A percentile compares a stretch with the other conserved stretches of the same genome.
Conservation (phyloP, 129 eudicot genomes). For the Artemisia argyi region DNA sequence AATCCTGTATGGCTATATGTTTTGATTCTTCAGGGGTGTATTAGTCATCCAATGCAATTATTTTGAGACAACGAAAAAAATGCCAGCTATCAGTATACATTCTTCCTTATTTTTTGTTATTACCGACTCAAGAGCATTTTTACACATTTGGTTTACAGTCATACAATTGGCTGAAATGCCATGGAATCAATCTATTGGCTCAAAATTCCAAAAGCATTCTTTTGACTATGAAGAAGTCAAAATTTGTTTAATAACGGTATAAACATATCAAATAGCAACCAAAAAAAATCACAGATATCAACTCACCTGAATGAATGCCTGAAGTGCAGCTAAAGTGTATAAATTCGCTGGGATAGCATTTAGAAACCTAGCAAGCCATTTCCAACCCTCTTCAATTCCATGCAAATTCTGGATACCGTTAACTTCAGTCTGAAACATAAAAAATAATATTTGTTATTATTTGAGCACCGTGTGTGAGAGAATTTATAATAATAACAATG, state of each 20-base stretch:
- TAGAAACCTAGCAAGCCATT: constrained; percentile 90
- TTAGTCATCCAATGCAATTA: neutral
- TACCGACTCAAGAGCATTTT: neutral
- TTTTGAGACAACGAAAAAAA: no score
- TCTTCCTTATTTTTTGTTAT: neutral
- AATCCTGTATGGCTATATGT: neutral
- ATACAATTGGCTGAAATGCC: neutral
- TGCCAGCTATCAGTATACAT: neutral
- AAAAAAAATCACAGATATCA: neutral
- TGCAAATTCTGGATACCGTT: constrained; percentile 61
- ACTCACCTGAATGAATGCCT: constrained; percentile 77
- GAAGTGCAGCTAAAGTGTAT: constrained; percentile 63
- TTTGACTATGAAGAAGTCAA: neutral
- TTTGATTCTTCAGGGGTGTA: neutral
- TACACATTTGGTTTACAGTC: neutral
- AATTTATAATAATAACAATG: constrained; percentile 6
- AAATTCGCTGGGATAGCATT: constrained; percentile 73
- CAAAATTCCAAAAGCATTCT: neutral
- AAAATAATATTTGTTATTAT: neutral
- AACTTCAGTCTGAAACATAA: constrained; percentile 67
- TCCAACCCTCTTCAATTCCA: constrained; percentile 91
- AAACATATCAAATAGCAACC: neutral
- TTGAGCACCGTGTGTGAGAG: neutral
- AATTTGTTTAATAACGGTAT: constrained; percentile 1
- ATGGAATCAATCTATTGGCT: neutral